Evolutionary conservation across 148 eudicot genomes (phyloP), one percentile per base, ranked within the genome.

Genomic region (Rhododendron vialii): DNA sequence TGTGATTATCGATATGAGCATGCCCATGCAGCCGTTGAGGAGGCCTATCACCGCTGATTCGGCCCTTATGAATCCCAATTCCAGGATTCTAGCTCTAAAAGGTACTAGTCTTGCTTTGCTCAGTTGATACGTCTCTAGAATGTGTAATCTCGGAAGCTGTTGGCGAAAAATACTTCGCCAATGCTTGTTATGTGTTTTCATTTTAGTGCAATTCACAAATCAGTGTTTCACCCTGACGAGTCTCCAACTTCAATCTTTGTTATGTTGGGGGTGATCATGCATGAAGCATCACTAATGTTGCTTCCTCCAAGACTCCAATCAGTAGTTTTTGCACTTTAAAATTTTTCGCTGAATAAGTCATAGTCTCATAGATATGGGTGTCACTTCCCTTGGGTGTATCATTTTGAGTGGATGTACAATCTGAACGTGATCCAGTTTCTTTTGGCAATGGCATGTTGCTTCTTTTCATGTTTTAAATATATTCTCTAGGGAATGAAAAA

Each of bases 31-130:
- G 90, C 99, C 99, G 2, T 89, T 96, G 89, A 90, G 99, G 87
- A 87, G 99, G 87, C 98, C 99, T 12, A 96, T 96, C 74, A 96
- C 99, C 3, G 99, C 99, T 0, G 99, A 96, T 79, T 96, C 99
- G 22, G 98, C 99, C 78, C 92, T 96, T 75, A 96, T 96, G 99
- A 96, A 96, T 88, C 99, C 99, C 0, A 93, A 92, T 88, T 83
- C 96, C 24, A 91, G 94, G 88, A 94, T 96, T 78, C 90, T 96
- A 7, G 99, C 99, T 38, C 93, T 96, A 50, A 96, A 96, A 94
- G 99, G 99, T 96, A 93, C 35, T 71, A 71, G 20, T 30, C 30
- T 38, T 71, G 76, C 33, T 71, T 55, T 48, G 78, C 45, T 73
- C 48, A 30, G 75, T 84, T 50, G 26, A 51, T 71, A 51, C 47